These are phyloP conservation scores for Tricholoma saponaceum DNA, from an alignment of 768 basidiomycete genomes.

Conservation along the genomic window DNA sequence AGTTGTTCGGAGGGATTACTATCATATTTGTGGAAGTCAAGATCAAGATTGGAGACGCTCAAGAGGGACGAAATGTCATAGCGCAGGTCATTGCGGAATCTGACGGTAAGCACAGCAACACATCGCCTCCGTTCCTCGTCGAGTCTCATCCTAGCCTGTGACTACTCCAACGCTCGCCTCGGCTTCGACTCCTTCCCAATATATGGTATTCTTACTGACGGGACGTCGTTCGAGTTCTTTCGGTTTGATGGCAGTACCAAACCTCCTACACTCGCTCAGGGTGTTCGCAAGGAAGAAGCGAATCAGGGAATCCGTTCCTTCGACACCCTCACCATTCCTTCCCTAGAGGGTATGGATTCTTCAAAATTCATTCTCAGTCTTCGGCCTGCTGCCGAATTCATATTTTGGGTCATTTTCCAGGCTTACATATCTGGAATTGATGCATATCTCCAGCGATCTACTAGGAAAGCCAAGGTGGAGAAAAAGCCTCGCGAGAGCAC, in stretches of 20 bases:
- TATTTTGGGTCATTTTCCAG: neutral
- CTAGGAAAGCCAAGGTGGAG: neutral
- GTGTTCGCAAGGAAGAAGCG: neutral
- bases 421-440: neutral
- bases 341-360: too few relatives aligned
- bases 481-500: neutral
- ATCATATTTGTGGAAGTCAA: constrained; percentile 10
- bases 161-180: neutral
- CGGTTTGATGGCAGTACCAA: neutral
- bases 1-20: constrained; percentile 7
- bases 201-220: neutral
- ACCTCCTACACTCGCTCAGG: neutral
- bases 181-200: neutral
- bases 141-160: neutral
- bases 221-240: neutral
- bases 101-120: constrained; percentile 1
- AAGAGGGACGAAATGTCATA: constrained; percentile 11
- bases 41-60: constrained; percentile 4
- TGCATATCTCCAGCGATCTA: neutral
- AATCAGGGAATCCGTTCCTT: neutral
- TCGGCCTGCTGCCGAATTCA: too few relatives aligned
- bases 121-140: too few relatives aligned
- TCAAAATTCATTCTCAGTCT: too few relatives aligned
- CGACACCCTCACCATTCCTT: neutral
- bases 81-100: constrained; percentile 15